These are phyloP conservation scores for Termitomyces heimii DNA, from an alignment of 768 basidiomycete genomes.

Conservation along the genomic window DNA sequence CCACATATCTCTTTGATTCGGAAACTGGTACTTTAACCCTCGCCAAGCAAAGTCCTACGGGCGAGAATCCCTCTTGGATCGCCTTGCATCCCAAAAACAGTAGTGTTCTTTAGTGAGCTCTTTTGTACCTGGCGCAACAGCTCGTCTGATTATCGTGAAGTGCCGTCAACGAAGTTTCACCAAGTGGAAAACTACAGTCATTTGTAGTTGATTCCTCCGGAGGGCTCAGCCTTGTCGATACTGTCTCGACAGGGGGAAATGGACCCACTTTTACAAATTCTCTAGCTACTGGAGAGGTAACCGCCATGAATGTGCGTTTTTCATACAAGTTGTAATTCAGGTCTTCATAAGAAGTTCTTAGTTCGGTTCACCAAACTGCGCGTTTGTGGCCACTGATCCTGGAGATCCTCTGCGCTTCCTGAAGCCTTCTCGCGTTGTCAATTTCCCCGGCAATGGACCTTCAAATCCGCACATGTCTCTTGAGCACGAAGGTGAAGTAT, in stretches of 20 bases:
- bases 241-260: slow-evolving; percentile 40
- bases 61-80: slow-evolving; percentile 54
- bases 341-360: neutral
- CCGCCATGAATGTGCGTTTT: slow-evolving; percentile 44
- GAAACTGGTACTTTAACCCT: slow-evolving; percentile 40
- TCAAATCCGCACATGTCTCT: slow-evolving; percentile 68
- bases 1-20: slow-evolving; percentile 46
- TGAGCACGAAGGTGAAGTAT: slow-evolving; percentile 47
- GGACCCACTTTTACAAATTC: slow-evolving; percentile 43
- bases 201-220: slow-evolving; percentile 41
- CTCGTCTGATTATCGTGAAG: slow-evolving; percentile 21
- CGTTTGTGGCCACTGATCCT: slow-evolving; percentile 31
- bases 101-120: slow-evolving; percentile 53
- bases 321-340: neutral
- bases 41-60: slow-evolving; percentile 37
- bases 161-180: slow-evolving; percentile 44
- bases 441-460: slow-evolving; percentile 39
- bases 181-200: slow-evolving; percentile 42
- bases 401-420: slow-evolving; percentile 30
- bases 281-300: slow-evolving; percentile 51
- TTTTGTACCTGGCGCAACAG: neutral
- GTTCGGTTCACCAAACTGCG: slow-evolving; percentile 32
- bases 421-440: slow-evolving; percentile 30
- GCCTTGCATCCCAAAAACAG: slow-evolving; percentile 44
- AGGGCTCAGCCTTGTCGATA: slow-evolving; percentile 32